phyloP scores from a whole-genome alignment of 23 red algal species.

The Gracilaria gracilis region DNA sequence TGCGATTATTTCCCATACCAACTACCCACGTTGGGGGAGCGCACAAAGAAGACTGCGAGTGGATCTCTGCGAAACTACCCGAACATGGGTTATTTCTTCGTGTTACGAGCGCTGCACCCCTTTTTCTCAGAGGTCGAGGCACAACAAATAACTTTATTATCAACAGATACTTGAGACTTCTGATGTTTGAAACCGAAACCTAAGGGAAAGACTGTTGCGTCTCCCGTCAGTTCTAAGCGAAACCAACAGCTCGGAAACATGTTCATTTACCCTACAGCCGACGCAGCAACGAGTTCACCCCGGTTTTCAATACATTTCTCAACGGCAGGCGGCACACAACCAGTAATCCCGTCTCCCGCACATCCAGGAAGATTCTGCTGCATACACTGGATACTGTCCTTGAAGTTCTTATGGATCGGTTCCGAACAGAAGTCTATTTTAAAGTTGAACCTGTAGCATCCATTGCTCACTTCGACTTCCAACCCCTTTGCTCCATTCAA shows the following conservation, averaged over 20 bases:
- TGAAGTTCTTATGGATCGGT: not conserved
- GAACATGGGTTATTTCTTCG: no score
- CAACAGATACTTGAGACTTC: no score
- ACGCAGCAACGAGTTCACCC: not conserved
- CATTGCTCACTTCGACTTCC: not conserved
- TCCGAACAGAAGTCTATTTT: not conserved
- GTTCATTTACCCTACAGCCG: not conserved
- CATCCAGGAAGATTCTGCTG: not conserved
- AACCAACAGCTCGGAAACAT: not conserved
- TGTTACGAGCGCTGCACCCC: no score
- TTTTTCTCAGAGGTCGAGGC: no score
- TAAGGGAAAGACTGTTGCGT: not conserved
- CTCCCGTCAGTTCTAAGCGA: not conserved
- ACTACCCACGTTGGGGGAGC: no score
- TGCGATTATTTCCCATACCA: no score
- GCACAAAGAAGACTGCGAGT: no score
- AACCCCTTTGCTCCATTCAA: conserved; percentile 5
- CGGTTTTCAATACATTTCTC: conserved; percentile 15
- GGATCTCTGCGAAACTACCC: no score
- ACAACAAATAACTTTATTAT: no score
- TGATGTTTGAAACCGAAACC: no score
- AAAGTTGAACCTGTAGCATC: conserved; percentile 12
- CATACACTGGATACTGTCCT: not conserved
- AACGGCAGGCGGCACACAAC: not conserved
- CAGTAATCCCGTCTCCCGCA: not conserved